Percentiles rank a stretch among this genome's conserved stretches.
Evolutionary conservation across 805 yeast genomes (phyloP).

Genomic region (Starmerella sirachaensis): DNA sequence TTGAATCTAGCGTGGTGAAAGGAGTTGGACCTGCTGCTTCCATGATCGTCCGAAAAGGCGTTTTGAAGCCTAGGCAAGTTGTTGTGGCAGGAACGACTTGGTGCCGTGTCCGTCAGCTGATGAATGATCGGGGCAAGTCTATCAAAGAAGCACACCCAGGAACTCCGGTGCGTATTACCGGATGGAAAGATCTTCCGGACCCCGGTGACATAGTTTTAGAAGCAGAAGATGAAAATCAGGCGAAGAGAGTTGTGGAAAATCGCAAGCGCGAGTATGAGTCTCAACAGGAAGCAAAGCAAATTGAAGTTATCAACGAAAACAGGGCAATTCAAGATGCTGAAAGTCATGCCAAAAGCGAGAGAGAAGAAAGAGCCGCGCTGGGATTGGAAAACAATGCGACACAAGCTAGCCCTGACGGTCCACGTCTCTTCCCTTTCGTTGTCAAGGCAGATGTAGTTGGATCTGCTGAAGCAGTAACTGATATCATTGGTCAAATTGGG

Average conservation of each 20-base stretch:
- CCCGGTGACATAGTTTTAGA: constrained; percentile 80
- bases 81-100: constrained; percentile 78
- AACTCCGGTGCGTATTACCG: constrained; percentile 78
- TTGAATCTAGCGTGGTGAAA: constrained; percentile 72
- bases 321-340: constrained; percentile 38
- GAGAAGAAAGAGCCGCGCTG: constrained; percentile 45
- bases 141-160: constrained; percentile 69
- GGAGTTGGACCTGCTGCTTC: constrained; percentile 84
- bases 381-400: constrained; percentile 44
- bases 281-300: constrained; percentile 47
- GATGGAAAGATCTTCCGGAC: constrained; percentile 88
- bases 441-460: constrained; percentile 90
- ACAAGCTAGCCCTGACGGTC: constrained; percentile 22
- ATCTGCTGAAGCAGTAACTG: constrained; percentile 83
- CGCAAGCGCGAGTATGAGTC: constrained; percentile 44
- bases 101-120: constrained; percentile 71
- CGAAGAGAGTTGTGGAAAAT: constrained; percentile 61
- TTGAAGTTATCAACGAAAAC: constrained; percentile 58
- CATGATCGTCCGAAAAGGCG: constrained; percentile 68
- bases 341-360: constrained; percentile 40
- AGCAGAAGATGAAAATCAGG: constrained; percentile 60
- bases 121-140: constrained; percentile 56
- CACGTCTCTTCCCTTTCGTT: constrained; percentile 44
- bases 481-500: constrained; percentile 70
- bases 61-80: constrained; percentile 54